Conservation (phyloP, 1,284 basidiomycete genomes). For the Ustilago tritici region DNA sequence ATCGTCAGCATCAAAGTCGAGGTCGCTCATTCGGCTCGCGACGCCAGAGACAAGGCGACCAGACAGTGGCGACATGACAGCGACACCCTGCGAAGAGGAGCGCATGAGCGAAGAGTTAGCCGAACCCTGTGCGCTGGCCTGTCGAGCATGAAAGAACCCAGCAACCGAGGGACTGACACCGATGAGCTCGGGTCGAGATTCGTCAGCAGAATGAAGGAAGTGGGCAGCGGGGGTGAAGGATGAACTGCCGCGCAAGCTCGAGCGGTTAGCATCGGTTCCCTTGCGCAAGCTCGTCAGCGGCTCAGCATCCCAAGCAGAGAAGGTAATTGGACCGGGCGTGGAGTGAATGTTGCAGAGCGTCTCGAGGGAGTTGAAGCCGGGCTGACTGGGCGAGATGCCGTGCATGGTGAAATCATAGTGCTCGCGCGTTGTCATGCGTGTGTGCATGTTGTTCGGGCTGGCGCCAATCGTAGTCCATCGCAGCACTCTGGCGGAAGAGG, state of each 20-base stretch:
- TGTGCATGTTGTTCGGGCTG: slow-evolving; percentile 49
- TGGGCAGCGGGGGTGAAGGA: slow-evolving; percentile 35
- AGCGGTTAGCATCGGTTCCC: slow-evolving; percentile 34
- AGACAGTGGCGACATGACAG: slow-evolving; percentile 52
- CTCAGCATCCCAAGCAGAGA: slow-evolving; percentile 49
- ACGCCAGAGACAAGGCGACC: slow-evolving; percentile 41
- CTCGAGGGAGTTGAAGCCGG: slow-evolving; percentile 43
- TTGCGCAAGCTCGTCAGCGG: slow-evolving; percentile 39
- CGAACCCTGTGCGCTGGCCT: slow-evolving; percentile 36
- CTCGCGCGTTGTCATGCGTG: slow-evolving; percentile 59
- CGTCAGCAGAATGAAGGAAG: slow-evolving; percentile 35
- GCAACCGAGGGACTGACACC: slow-evolving; percentile 52
- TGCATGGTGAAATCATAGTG: slow-evolving; percentile 63
- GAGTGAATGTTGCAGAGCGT: slow-evolving; percentile 48
- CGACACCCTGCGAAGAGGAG: slow-evolving; percentile 37
- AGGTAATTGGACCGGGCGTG: slow-evolving; percentile 49
- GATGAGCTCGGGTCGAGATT: slow-evolving; percentile 44
- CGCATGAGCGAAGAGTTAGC: slow-evolving; percentile 45
- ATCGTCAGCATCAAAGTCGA: slow-evolving; percentile 53
- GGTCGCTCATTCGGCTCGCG: slow-evolving; percentile 42
- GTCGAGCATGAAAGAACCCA: slow-evolving; percentile 44
- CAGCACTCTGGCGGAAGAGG: slow-evolving; percentile 25
- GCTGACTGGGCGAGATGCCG: slow-evolving; percentile 56
- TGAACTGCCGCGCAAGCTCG: slow-evolving; percentile 21
- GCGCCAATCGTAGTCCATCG: slow-evolving; percentile 48